Evolutionary conservation across 371 early-diverging fungal species (phyloP), one percentile per base, ranked within the genome.

Genomic region (Mortierella sp.): DNA sequence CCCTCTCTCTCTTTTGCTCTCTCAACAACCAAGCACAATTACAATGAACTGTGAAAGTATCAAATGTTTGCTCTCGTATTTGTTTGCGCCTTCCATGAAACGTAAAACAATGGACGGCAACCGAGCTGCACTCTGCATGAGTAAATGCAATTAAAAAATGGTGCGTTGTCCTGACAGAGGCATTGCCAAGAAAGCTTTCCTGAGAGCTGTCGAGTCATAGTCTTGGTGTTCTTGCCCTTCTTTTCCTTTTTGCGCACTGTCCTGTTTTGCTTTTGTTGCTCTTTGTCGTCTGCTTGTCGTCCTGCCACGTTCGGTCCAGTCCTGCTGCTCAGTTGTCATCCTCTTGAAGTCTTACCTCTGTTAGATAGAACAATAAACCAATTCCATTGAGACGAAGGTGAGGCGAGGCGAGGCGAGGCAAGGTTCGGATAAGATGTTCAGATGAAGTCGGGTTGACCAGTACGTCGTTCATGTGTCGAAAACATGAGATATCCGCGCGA

Each of bases 261-360:
- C 45, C 45, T 67, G 44, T n/a, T 67, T 26, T 8, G 34, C n/a
- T 34, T 19, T 48, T 45, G 45, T 31, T 24, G 66, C 13, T 31
- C 31, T 29, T 55, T 31, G 34, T 16, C 31, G 19, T 26, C 48
- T 22, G 34, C 34, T 2, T 16, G 40, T 26, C 11, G 37, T 9
- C 70, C 45, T 13, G 26, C 41, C 41, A n/a, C 61, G 10, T 22
- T 22, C 70, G 22, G 26, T 26, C 52, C 22, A 11, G 13, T 31
- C 40, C 26, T 29, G 24, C 68, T 68, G 19, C 37, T 24, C 52
- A 48, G 14, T 7, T 2, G 14, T 22, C 37, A 26, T 31, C n/a
- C 11, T 31, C 43, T 43, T 6, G 31, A 43, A 44, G 24, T 48
- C 73, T 79, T 73, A 79, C 79, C 74, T 79, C 79, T 79, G 58